phyloP scores from a whole-genome alignment of 257 asterid genomes.

The Cinchona pubescens region DNA sequence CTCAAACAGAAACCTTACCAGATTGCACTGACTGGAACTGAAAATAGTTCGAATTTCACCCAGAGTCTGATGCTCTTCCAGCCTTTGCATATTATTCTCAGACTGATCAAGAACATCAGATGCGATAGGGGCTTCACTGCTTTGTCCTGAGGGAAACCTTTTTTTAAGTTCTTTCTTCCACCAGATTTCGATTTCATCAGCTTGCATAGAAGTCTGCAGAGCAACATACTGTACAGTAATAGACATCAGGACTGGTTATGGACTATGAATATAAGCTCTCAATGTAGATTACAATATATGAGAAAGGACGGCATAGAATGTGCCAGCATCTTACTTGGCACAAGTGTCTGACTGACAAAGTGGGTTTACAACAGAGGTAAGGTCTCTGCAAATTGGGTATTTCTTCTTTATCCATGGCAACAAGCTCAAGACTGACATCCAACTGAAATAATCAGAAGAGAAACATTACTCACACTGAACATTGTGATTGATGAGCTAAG shows the following conservation, averaged over 20 bases:
- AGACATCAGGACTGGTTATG: slow-evolving; percentile 3
- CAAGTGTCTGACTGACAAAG: slow-evolving; percentile 59
- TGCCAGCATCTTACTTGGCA: slow-evolving; percentile 50
- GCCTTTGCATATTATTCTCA: slow-evolving; percentile 38
- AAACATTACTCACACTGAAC: slow-evolving; percentile 1
- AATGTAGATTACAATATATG: neutral
- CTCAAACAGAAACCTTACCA: slow-evolving; percentile 42
- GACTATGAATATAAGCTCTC: neutral
- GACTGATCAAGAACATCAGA: slow-evolving; percentile 33
- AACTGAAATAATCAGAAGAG: slow-evolving; percentile 46
- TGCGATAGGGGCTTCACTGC: slow-evolving; percentile 17
- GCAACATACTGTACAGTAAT: slow-evolving; percentile 72
- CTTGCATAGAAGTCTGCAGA: slow-evolving; percentile 69
- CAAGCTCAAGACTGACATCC: slow-evolving; percentile 57
- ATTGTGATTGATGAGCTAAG: neutral
- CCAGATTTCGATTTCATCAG: slow-evolving; percentile 65
- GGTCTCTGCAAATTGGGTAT: slow-evolving; percentile 83
- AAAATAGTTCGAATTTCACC: slow-evolving; percentile 58
- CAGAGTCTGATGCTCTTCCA: slow-evolving; percentile 66
- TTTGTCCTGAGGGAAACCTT: slow-evolving; percentile 30
- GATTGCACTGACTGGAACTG: slow-evolving; percentile 54
- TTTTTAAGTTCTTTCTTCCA: slow-evolving; percentile 43
- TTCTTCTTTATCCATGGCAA: slow-evolving; percentile 57
- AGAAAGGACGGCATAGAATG: neutral
- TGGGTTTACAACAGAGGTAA: slow-evolving; percentile 65